These are phyloP conservation scores for Hemisphaericaspora xylanilytica DNA, from an alignment of 1,139 yeast genomes.

Conservation along the genomic window DNA sequence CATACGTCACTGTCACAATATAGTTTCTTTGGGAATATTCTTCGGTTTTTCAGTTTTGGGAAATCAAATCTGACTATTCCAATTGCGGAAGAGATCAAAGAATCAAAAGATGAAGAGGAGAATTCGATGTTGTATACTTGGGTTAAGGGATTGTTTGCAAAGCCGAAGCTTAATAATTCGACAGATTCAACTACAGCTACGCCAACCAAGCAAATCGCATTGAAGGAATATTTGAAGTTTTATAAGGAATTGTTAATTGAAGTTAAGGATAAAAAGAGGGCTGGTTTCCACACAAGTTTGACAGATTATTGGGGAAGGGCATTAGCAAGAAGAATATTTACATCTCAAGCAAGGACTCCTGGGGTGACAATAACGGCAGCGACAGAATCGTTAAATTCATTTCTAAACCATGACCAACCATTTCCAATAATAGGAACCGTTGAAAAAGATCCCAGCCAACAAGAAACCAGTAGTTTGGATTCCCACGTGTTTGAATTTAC, in stretches of 20 bases:
- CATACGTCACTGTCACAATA: conserved; percentile 50
- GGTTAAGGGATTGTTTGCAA: conserved; percentile 7
- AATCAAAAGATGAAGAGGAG: neutral
- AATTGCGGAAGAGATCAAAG: conserved; percentile 2
- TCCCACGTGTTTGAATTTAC: conserved; percentile 52
- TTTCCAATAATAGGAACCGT: conserved; percentile 42
- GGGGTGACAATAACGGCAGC: conserved; percentile 30
- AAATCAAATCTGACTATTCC: conserved; percentile 7
- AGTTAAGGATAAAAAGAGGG: conserved; percentile 46
- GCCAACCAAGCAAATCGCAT: conserved; percentile 4
- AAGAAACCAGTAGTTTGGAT: conserved; percentile 18
- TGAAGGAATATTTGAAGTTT: conserved; percentile 39
- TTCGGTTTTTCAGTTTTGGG: conserved; percentile 15
- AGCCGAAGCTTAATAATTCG: neutral
- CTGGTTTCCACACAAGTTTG: conserved; percentile 57
- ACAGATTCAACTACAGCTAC: neutral
- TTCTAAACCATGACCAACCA: conserved; percentile 32
- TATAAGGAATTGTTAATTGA: conserved; percentile 54
- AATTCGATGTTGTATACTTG: conserved; percentile 5
- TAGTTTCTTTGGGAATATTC: conserved; percentile 12
- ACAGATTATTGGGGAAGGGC: conserved; percentile 73
- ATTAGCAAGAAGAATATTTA: conserved; percentile 47
- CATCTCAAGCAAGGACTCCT: conserved; percentile 33
- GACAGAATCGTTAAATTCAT: conserved; percentile 17
- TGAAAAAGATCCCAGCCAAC: conserved; percentile 26